These are phyloP conservation scores for Rhododendron griersonianum DNA, from an alignment of 148 eudicot species.

Conservation along the genomic window DNA sequence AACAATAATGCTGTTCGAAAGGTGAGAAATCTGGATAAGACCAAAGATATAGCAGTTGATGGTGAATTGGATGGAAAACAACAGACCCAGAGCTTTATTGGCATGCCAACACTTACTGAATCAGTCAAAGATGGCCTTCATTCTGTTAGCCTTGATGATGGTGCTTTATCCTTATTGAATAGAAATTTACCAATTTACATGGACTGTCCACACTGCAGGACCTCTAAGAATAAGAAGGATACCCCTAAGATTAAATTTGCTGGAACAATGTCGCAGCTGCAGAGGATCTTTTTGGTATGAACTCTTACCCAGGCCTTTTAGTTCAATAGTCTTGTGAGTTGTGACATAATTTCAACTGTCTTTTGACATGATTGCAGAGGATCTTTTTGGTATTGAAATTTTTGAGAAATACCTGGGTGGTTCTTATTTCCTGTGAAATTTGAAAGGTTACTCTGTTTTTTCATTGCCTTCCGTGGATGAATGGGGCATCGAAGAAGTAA, in stretches of 20 bases:
- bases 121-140: constrained; percentile 31
- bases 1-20: constrained; percentile 24
- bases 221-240: constrained; percentile 56
- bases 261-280: constrained; percentile 80
- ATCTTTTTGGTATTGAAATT: not conserved
- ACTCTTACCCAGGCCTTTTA: constrained; percentile 7
- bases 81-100: constrained; percentile 27
- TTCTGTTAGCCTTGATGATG: constrained; percentile 48
- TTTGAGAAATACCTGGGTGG: not conserved
- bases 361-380: not conserved
- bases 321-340: constrained; percentile 1
- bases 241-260: constrained; percentile 57
- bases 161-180: constrained; percentile 58
- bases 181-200: constrained; percentile 75
- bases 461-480: not conserved
- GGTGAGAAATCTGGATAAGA: constrained; percentile 36
- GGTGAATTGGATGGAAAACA: constrained; percentile 30
- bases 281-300: constrained; percentile 88
- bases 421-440: not conserved
- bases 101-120: constrained; percentile 23
- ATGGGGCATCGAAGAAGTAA: not conserved
- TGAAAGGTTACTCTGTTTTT: not conserved
- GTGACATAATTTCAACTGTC: not conserved
- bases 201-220: constrained; percentile 73
- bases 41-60: constrained; percentile 39